Evolutionary conservation across 2,329 filamentous ascomycete species (phyloP), one percentile per base, ranked within the genome.

Genomic region (Westerdykella aurantiaca): DNA sequence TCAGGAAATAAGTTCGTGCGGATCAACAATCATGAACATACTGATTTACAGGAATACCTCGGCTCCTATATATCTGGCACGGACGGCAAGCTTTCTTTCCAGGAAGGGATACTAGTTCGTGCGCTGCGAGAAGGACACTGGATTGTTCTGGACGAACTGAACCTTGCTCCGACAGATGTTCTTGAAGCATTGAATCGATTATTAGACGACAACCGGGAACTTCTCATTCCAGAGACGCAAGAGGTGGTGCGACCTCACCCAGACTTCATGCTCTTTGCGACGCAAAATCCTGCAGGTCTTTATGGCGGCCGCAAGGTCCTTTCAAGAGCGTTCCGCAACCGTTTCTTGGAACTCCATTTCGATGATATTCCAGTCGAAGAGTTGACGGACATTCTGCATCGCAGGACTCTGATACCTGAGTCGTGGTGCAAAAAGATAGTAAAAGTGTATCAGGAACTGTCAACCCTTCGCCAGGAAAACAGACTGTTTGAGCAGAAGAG

Each of bases 21-120:
- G 47, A 98, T 99, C 74, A 99, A 99, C 71, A 99, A 99, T 56
- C 93, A 99, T 68, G 94, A 99, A 63, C 93, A 98, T 61, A 98
- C 93, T 0, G 93, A 99, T 66, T 73, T 99, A 31, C 93, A 98
- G 67, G 94, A 99, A 63, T 99, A 99, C 59, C 73, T 99, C 5
- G 93, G 93, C 14, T 95, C 89, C 0, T 99, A 98, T 55, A 75
- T 95, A 1, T 96, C 93, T 2, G 86, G 84, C 18, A 70, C 82
- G 0, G 86, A 95, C 60, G 94, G 94, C 5, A 87, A 86, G 48
- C 74, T 99, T 34, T 80, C 77, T 10, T 99, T 96, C 58, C 89
- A 95, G 63, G 94, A 99, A 68, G 93, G 93, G 42, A 77, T 97
- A 4, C 75, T 99, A 6, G 91, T 98, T 0, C 87, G 93, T 64